Evolutionary conservation across 352 stramenopile species (phyloP).

Genomic region (Globisporangium emineosum): DNA sequence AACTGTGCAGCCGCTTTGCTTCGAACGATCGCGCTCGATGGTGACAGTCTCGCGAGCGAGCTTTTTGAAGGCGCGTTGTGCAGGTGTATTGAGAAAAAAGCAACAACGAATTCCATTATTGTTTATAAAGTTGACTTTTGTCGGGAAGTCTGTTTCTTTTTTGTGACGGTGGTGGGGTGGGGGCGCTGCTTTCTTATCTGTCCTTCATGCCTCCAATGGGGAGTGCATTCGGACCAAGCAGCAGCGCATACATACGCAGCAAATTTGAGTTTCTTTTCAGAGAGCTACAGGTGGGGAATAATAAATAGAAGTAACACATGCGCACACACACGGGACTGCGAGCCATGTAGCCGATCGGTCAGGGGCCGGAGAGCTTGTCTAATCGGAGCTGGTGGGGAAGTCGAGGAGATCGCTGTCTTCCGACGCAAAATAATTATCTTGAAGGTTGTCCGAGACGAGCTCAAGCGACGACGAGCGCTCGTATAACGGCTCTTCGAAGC

Average conservation of each 20-base stretch:
- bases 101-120: conserved; percentile 16
- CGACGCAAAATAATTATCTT: conserved; percentile 64
- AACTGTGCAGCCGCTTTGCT: neutral
- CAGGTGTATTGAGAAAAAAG: too few relatives aligned
- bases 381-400: conserved; percentile 35
- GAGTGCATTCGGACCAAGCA: neutral
- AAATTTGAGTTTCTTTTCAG: conserved; percentile 4
- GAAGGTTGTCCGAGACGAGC: conserved; percentile 73
- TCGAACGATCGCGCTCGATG: neutral
- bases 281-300: conserved; percentile 17
- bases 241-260: conserved; percentile 18
- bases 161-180: neutral
- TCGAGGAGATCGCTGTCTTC: conserved; percentile 69
- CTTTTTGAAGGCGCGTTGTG: neutral
- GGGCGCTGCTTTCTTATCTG: neutral
- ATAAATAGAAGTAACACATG: conserved; percentile 31
- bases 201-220: neutral
- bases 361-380: neutral
- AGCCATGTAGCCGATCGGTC: conserved; percentile 10
- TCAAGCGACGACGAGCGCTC: conserved; percentile 46
- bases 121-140: conserved; percentile 11
- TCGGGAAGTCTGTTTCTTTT: conserved; percentile 4
- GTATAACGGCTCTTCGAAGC: conserved; percentile 22
- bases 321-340: conserved; percentile 12
- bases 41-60: neutral